Base-by-base conservation (phyloP, 2,329 filamentous ascomycete genomes). In the Claviceps humidiphila region DNA sequence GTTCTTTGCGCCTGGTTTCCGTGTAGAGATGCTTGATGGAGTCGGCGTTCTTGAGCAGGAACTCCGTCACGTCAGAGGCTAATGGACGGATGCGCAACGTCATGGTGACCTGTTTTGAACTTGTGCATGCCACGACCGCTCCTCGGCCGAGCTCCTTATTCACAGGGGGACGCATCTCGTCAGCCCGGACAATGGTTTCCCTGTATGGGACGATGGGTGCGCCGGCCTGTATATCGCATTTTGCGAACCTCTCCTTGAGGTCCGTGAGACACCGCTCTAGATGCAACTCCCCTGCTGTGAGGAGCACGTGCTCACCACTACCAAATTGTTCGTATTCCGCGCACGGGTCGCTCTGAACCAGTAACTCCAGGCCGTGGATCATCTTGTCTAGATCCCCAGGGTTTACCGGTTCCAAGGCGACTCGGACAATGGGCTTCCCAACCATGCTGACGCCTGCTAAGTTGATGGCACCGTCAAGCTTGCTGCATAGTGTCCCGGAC, bases 161-260 rank as follows among this genome's bases (percentile, higher is more conserved):
- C 54, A 77, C 87, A 0, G 89, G 86, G 1, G 89, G 82, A 24
- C 89, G 84, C 93, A 98, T 98, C 67, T 98, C 93, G 40, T 89
- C 81, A 0, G 84, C 87, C 26, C 81, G 78, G 42, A 96, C 83
- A 54, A 95, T 95, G 0, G 89, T 93, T 70, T 98, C 93, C 53
- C 90, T 79, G 67, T 95, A 98, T 0, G 93, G 93, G 14, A 98
- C 93, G 55, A 98, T 97, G 1, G 93, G 87, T 44, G 88, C 87
- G 53, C 93, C 90, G 30, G 88, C 88, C 63, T 97, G 91, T 50
- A 98, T 90, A 58, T 97, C 91, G 64, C 94, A 97, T 57, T 82
- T 84, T 5, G 93, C 91, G 64, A 95, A 98, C 5, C 93, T 78
- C 64, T 98, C 93, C 56, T 89, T 80, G 26, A 98, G 74, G 71